A percentile compares a stretch with the other conserved stretches of the same genome.
phyloP scores from a whole-genome alignment of 768 basidiomycete genomes.

The Amanita rubescens region DNA sequence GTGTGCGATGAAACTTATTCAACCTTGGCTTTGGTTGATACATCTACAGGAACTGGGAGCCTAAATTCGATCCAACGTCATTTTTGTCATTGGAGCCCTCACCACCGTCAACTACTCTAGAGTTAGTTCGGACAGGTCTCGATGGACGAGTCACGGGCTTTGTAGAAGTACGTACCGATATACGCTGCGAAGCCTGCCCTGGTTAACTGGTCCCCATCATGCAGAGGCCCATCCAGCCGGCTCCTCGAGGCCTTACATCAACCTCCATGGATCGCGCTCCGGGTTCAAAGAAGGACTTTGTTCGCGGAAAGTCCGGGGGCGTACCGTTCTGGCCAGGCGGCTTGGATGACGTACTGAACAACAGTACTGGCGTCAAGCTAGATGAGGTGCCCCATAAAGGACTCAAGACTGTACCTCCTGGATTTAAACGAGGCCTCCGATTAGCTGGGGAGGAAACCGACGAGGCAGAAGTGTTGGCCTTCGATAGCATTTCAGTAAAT shows the following conservation, averaged over 20 bases:
- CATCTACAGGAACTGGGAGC: slow-evolving; percentile 61
- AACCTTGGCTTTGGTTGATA: slow-evolving; percentile 10
- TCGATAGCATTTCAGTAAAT: slow-evolving; percentile 19
- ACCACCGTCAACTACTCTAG: slow-evolving; percentile 64
- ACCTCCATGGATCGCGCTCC: slow-evolving; percentile 83
- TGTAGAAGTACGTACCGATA: slow-evolving; percentile 50
- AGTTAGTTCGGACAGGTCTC: slow-evolving; percentile 73
- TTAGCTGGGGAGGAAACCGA: slow-evolving; percentile 52
- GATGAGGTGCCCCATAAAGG: slow-evolving; percentile 30
- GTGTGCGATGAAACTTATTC: slow-evolving; percentile 43
- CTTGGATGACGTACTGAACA: slow-evolving; percentile 54
- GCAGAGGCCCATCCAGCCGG: slow-evolving; percentile 48
- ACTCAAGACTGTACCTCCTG: slow-evolving; percentile 72
- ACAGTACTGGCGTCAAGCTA: slow-evolving; percentile 21
- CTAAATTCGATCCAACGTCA: slow-evolving; percentile 50
- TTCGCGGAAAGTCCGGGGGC: slow-evolving; percentile 88
- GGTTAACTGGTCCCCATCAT: neutral
- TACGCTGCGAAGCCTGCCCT: slow-evolving; percentile 3
- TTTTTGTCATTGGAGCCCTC: slow-evolving; percentile 62
- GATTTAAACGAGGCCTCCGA: slow-evolving; percentile 72
- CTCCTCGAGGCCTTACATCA: slow-evolving; percentile 71
- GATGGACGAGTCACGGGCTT: slow-evolving; percentile 77
- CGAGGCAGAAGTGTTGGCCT: slow-evolving; percentile 33
- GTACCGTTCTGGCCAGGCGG: slow-evolving; percentile 96
- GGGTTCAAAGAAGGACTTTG: slow-evolving; percentile 71